Base-by-base conservation (phyloP, 2,329 filamentous ascomycete species). In the Fusarium armeniacum region DNA sequence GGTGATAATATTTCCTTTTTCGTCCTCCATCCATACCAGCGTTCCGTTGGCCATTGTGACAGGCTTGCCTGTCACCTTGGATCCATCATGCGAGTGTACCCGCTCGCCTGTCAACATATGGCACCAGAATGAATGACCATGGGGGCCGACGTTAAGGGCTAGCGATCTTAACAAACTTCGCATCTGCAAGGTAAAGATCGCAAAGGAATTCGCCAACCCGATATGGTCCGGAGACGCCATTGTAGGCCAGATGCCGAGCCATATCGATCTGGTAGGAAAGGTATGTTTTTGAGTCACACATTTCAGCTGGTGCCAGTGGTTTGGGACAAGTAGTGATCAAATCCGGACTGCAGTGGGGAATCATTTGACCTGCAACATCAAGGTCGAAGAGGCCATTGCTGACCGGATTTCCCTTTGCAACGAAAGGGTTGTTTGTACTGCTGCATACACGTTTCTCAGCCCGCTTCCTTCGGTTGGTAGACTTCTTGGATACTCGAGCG, bases 131-230 rank as follows among this genome's bases (percentile, higher is more conserved):
- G n/a, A n/a, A 30, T 55, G 26, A 2, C 58, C 41, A 35, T 54
- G 30, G 12, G 56, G 57, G 15, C 44, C 49, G 18, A 35, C 20
- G 15, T 33, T 28, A 16, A 59, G 62, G 62, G 5, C 6, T 11
- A 18, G 64, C 73, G 35, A 74, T 20, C 40, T 70, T 75, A 16
- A 65, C 13, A 9, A 74, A 28, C 3, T 43, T 24, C 4, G 57
- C 64, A 16, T 41, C 64, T 36, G 22, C 41, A n/a, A 22, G 49
- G n/a, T 69, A 43, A 18, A 75, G 22, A 20, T 73, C 52, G 46
- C 69, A 71, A n/a, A 75, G 58, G 35, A 35, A 73, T 8, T 70
- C 56, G 13, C 73, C 73, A 47, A 75, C 28, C 33, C 70, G 60
- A 32, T 71, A 75, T n/a, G 71, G 73, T 5, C 73, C 73, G 2